phyloP scores from a whole-genome alignment of 495 filamentous ascomycete genomes.

The Talaromyces proteolyticus region DNA sequence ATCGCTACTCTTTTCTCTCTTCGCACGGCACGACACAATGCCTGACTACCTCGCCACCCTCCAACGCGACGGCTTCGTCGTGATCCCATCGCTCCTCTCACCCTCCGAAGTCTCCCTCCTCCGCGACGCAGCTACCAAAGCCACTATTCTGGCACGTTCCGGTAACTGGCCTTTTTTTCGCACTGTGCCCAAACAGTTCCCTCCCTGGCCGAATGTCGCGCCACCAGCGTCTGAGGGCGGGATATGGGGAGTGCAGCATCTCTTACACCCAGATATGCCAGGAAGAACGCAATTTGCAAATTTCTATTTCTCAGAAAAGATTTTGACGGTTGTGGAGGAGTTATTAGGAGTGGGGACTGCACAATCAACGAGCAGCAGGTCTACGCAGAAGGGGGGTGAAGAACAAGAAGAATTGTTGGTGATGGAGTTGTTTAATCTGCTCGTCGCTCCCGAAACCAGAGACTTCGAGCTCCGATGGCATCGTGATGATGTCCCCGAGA shows the following conservation, averaged over 20 bases:
- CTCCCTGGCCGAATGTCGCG: conserved; percentile 59
- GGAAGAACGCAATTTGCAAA: conserved; percentile 47
- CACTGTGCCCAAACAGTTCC: conserved; percentile 81
- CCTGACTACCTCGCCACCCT: conserved; percentile 30
- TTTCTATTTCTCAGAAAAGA: conserved; percentile 58
- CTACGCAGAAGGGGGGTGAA: conserved; percentile 11
- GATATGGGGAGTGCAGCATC: conserved; percentile 85
- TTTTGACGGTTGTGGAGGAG: conserved; percentile 52
- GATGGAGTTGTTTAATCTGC: conserved; percentile 76
- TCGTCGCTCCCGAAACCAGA: conserved; percentile 55
- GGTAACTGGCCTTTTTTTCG: conserved; percentile 74
- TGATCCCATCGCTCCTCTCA: conserved; percentile 41
- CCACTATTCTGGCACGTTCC: conserved; percentile 49
- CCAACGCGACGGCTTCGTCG: conserved; percentile 43
- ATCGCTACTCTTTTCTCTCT: no score
- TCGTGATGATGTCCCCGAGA: conserved; percentile 64
- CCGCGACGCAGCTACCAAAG: conserved; percentile 43
- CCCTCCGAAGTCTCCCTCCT: conserved; percentile 43
- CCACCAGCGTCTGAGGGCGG: conserved; percentile 48
- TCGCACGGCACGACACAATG: no score
- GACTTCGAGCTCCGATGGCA: conserved; percentile 75
- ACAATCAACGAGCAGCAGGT: conserved; percentile 10
- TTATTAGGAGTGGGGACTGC: conserved; percentile 37
- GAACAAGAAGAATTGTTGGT: conserved; percentile 44
- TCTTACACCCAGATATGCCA: conserved; percentile 63